Percentiles rank a stretch among this genome's conserved stretches.
Evolutionary conservation across 306 rosid genomes (phyloP).

Genomic region (Vigna trinervia): DNA sequence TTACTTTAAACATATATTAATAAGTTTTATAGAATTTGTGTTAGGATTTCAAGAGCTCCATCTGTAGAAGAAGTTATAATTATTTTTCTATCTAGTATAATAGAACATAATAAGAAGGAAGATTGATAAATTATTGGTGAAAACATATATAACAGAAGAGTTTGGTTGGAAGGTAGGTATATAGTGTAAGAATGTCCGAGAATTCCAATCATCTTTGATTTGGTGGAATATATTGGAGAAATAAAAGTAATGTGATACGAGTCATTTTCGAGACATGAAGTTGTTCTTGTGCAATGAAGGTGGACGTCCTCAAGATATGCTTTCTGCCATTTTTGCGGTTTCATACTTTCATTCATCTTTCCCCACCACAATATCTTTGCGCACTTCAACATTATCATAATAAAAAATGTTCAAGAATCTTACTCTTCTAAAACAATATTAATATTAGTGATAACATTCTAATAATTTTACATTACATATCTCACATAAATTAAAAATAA

Average conservation of each 20-base stretch:
- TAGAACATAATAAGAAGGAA: not conserved
- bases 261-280: slow-evolving; percentile 20
- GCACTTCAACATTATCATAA: slow-evolving; percentile 3
- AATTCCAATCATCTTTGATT: not conserved
- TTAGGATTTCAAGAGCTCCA: no score
- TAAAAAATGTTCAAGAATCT: not conserved
- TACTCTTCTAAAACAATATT: not conserved
- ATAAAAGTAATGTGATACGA: not conserved
- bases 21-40: no score
- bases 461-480: no score
- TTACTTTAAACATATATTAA: no score
- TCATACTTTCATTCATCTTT: not conserved
- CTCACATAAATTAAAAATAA: no score
- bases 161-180: not conserved
- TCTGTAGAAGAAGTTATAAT: no score
- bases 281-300: not conserved
- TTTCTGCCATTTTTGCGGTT: slow-evolving; percentile 37
- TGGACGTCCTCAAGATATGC: slow-evolving; percentile 25
- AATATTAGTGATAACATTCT: no score
- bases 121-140: not conserved
- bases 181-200: not conserved
- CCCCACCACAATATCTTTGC: slow-evolving; percentile 4
- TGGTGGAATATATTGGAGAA: not conserved
- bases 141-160: not conserved
- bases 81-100: no score